These are phyloP conservation scores for Coelastrella sp. DNA, from an alignment of 139 green algal species.

Conservation along the genomic window DNA sequence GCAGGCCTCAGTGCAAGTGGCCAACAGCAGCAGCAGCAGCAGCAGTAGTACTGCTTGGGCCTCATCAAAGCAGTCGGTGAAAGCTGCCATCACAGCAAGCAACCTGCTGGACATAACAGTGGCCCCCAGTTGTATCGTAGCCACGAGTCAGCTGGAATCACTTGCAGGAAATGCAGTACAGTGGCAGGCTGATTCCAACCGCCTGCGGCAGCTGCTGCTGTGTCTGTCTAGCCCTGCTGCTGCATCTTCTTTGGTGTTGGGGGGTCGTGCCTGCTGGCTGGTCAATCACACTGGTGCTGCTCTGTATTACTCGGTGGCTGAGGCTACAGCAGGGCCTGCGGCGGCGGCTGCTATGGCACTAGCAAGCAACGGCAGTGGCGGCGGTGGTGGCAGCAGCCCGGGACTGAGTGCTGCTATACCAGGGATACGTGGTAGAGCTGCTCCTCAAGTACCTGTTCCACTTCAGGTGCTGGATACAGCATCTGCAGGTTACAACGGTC, in stretches of 20 bases:
- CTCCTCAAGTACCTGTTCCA: background rate
- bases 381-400: background rate
- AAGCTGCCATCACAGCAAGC: background rate
- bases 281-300: constrained; percentile 29
- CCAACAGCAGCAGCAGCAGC: background rate
- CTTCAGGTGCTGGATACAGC: constrained; percentile 41
- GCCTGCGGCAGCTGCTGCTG: constrained; percentile 36
- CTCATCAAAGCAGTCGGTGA: background rate
- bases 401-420: background rate
- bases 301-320: constrained; percentile 20
- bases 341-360: background rate
- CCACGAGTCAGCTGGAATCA: background rate
- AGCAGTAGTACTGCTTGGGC: background rate
- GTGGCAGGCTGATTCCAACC: background rate
- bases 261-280: constrained; percentile 24
- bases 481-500: constrained; percentile 24
- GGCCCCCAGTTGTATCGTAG: constrained; percentile 45
- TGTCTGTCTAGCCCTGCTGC: background rate
- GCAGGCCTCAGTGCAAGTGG: background rate
- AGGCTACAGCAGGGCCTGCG: background rate
- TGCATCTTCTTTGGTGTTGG: background rate
- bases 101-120: constrained; percentile 66
- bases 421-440: background rate
- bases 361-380: background rate
- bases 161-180: constrained; percentile 1